Evolutionary conservation across 768 basidiomycete genomes (phyloP).

Genomic region (Leucosporidium creatinivorum): DNA sequence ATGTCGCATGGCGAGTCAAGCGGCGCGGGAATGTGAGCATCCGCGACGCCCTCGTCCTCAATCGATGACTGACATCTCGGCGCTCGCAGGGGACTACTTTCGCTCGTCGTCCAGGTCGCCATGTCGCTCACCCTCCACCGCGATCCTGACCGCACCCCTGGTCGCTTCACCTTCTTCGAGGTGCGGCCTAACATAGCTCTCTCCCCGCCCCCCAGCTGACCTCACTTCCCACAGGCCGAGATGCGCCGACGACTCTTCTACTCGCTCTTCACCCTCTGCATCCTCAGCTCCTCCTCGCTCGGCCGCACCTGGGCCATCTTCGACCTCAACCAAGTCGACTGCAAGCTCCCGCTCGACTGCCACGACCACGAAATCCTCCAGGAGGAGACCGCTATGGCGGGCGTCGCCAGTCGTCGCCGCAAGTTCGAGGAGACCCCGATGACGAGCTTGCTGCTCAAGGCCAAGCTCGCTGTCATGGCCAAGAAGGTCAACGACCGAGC

Average conservation of each 20-base stretch:
- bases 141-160: conserved; percentile 21
- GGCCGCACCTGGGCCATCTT: conserved; percentile 25
- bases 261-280: conserved; percentile 17
- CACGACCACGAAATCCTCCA: conserved; percentile 29
- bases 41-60: conserved; percentile 1
- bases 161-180: conserved; percentile 26
- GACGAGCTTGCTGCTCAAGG: conserved; percentile 25
- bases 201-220: conserved; percentile 15
- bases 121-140: conserved; percentile 24
- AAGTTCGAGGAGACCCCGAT: conserved; percentile 26
- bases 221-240: conserved; percentile 2
- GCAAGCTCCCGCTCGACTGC: conserved; percentile 22
- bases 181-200: not conserved
- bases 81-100: conserved; percentile 16
- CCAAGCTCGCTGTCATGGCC: conserved; percentile 24
- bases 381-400: conserved; percentile 18
- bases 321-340: conserved; percentile 23
- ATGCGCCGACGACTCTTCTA: conserved; percentile 18
- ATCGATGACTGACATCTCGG: not conserved
- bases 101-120: conserved; percentile 22
- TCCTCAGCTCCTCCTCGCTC: conserved; percentile 7
- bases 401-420: conserved; percentile 10
- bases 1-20: not conserved
- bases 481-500: conserved; percentile 31
- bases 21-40: conserved; percentile 3